Conservation (phyloP, 2,329 filamentous ascomycete species). For the Trichoderma harzianum region DNA sequence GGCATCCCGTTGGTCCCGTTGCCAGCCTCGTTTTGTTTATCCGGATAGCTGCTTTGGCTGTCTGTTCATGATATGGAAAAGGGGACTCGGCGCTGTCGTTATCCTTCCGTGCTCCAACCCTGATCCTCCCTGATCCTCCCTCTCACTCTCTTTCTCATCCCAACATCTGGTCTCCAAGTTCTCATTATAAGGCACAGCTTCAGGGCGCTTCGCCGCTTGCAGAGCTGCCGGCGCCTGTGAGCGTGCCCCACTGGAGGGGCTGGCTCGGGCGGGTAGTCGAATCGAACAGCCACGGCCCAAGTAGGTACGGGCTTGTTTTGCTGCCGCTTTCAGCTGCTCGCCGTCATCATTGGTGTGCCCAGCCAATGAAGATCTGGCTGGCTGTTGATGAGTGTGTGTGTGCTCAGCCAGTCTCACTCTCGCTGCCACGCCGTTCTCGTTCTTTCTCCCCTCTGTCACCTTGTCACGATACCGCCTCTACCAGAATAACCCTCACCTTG, state of each 20-base stretch:
- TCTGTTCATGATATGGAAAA: neutral
- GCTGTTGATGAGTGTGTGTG: neutral
- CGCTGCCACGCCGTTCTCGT: conserved; percentile 1
- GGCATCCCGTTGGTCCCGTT: neutral
- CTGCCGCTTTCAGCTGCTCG: conserved; percentile 16
- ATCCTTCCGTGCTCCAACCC: neutral
- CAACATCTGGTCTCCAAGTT: neutral
- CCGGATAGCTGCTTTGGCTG: neutral
- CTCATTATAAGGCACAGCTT: neutral
- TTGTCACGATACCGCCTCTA: conserved; percentile 18
- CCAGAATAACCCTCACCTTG: conserved; percentile 17
- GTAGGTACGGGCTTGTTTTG: neutral
- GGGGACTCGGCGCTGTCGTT: neutral
- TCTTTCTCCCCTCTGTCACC: neutral
- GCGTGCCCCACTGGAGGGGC: conserved; percentile 8
- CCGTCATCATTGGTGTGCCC: neutral
- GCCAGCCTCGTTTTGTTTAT: neutral
- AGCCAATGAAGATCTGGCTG: conserved; percentile 12
- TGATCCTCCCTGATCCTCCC: neutral
- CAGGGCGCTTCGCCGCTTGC: conserved; percentile 12
- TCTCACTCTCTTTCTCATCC: neutral
- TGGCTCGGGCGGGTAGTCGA: conserved; percentile 1
- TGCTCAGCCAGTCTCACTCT: conserved; percentile 9
- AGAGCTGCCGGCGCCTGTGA: conserved; percentile 5
- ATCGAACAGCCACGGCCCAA: neutral